Conservation (phyloP, 495 filamentous ascomycete genomes). For the Hypoxylon rickii region DNA sequence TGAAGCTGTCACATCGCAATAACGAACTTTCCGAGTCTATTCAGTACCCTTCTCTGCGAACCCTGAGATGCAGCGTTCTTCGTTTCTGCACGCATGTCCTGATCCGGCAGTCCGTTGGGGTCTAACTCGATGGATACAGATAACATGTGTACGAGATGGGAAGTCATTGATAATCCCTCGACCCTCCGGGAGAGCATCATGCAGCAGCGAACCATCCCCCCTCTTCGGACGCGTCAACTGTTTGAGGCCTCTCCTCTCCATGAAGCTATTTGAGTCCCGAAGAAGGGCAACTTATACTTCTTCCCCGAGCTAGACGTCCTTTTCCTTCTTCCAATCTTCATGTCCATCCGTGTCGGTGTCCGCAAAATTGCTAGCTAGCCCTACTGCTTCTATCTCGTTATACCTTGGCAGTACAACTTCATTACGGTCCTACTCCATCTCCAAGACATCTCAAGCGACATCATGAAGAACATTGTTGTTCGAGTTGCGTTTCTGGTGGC, state of each 20-base stretch:
- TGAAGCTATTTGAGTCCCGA: slow-evolving; percentile 10
- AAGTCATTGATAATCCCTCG: no score
- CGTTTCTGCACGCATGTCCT: background rate
- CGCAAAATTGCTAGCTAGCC: no score
- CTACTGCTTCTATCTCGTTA: no score
- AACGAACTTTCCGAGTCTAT: background rate
- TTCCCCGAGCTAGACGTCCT: background rate
- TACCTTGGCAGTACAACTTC: background rate
- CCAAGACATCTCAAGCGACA: slow-evolving; percentile 5
- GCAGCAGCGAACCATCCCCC: slow-evolving; percentile 27
- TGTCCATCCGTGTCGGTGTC: background rate
- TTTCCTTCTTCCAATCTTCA: background rate
- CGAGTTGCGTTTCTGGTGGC: slow-evolving; percentile 39
- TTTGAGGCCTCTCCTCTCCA: background rate
- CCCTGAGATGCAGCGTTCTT: background rate
- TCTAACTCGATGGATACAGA: background rate
- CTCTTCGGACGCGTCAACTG: slow-evolving; percentile 28
- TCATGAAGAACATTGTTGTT: slow-evolving; percentile 45
- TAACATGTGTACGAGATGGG: no score
- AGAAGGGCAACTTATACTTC: slow-evolving; percentile 17
- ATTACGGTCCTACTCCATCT: background rate
- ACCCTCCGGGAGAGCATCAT: slow-evolving; percentile 4
- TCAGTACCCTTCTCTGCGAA: background rate
- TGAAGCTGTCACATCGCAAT: slow-evolving; percentile 1
- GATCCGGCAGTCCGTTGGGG: slow-evolving; percentile 11